A percentile compares a stretch with the other conserved stretches of the same genome.
Evolutionary conservation across 31 red algal species (phyloP).

Genomic region (Odonthalia washingtoniensis): DNA sequence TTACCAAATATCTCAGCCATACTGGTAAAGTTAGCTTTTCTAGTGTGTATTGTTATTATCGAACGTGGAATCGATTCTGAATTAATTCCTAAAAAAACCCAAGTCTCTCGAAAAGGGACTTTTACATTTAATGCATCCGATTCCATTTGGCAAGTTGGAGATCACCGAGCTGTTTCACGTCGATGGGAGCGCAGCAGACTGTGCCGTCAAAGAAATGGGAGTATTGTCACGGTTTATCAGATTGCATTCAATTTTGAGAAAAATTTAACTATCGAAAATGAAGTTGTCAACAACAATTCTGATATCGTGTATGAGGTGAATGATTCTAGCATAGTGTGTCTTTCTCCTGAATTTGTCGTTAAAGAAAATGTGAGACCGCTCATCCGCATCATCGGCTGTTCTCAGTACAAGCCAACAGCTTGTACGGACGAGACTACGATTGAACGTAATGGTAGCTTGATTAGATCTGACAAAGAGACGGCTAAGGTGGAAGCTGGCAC

Average conservation of each 20-base stretch:
- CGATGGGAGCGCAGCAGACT: background rate
- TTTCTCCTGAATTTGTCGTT: conserved; percentile 2
- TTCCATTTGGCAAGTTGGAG: background rate
- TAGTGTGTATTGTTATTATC: background rate
- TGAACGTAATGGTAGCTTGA: background rate
- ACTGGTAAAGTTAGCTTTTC: background rate
- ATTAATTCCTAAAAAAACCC: background rate
- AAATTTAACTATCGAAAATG: background rate
- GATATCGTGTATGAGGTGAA: background rate
- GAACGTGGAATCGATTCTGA: background rate
- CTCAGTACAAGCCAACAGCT: background rate
- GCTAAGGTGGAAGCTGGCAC: background rate
- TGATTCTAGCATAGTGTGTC: background rate
- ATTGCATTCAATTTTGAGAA: background rate
- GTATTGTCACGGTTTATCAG: background rate
- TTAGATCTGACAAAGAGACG: background rate
- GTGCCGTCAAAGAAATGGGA: background rate
- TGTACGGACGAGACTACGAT: background rate
- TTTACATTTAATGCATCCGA: conserved; percentile 3
- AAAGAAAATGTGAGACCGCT: background rate
- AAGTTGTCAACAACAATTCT: background rate
- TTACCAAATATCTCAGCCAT: background rate
- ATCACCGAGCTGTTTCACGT: background rate
- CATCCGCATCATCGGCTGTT: background rate
- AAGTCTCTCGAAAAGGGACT: background rate